These are phyloP conservation scores for Nicotiana benthamiana DNA, from an alignment of 257 asterid species.

Conservation along the genomic window DNA sequence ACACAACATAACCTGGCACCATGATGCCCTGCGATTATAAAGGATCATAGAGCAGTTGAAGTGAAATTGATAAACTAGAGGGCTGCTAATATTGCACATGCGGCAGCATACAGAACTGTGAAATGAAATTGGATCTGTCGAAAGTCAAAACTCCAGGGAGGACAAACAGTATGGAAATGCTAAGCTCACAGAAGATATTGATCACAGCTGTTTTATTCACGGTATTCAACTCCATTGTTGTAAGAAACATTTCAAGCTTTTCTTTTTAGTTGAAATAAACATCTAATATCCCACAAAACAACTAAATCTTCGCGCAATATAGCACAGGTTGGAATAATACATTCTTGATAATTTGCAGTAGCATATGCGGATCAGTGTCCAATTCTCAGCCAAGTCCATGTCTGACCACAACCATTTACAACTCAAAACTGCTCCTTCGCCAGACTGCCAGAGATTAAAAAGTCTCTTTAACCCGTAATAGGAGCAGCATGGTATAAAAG, in stretches of 20 bases:
- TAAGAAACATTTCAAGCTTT: background rate
- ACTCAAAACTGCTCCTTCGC: background rate
- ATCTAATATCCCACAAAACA: too few relatives aligned
- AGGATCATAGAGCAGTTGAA: background rate
- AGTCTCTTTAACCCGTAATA: background rate
- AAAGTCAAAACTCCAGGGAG: too few relatives aligned
- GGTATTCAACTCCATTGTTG: background rate
- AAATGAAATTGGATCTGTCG: too few relatives aligned
- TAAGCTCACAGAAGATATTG: background rate
- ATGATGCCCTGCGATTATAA: too few relatives aligned
- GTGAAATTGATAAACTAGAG: background rate
- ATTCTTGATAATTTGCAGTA: background rate
- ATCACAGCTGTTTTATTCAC: background rate
- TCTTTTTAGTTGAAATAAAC: background rate
- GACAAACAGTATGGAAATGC: background rate
- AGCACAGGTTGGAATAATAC: background rate
- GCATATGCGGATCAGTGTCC: background rate
- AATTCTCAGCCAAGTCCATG: too few relatives aligned
- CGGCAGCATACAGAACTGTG: too few relatives aligned
- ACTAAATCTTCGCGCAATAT: background rate
- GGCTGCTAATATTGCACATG: too few relatives aligned
- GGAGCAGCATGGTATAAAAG: background rate
- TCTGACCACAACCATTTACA: background rate
- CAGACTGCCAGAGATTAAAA: background rate
- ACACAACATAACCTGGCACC: too few relatives aligned